phyloP scores from a whole-genome alignment of 2,329 filamentous ascomycete genomes.

The Penicillium digitatum region DNA sequence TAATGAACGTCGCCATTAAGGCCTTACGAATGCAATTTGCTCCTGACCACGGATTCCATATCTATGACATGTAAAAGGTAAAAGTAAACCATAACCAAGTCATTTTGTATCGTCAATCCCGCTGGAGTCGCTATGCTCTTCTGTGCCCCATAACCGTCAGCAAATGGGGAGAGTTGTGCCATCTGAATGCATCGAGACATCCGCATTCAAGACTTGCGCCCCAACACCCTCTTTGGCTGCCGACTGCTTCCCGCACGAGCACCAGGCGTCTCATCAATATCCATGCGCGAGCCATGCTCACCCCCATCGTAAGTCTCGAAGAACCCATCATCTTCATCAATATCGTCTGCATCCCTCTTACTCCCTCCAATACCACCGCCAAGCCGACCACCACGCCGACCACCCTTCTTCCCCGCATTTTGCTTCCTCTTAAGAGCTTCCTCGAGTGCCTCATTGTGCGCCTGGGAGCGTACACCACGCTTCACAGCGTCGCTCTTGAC shows the following conservation, averaged over 20 bases:
- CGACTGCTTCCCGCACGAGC: slow-evolving; percentile 27
- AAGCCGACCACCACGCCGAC: slow-evolving; percentile 9
- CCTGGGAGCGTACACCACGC: slow-evolving; percentile 51
- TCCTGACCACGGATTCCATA: neutral
- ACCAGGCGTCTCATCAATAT: slow-evolving; percentile 38
- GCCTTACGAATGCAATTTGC: slow-evolving; percentile 21
- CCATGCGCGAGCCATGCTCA: slow-evolving; percentile 35
- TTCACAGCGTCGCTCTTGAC: slow-evolving; percentile 59
- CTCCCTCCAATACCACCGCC: slow-evolving; percentile 28
- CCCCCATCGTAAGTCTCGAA: slow-evolving; percentile 29
- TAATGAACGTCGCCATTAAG: slow-evolving; percentile 22
- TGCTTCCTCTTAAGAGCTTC: slow-evolving; percentile 43
- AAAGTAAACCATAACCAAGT: neutral
- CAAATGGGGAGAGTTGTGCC: neutral
- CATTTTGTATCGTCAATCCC: slow-evolving; percentile 3
- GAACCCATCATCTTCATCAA: slow-evolving; percentile 39
- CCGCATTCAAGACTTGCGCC: slow-evolving; percentile 30
- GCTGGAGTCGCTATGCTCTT: neutral
- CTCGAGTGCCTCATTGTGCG: slow-evolving; percentile 49
- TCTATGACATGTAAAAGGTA: neutral
- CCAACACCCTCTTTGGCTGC: slow-evolving; percentile 35
- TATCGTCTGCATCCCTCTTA: slow-evolving; percentile 42
- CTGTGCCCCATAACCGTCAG: neutral
- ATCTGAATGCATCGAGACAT: neutral
- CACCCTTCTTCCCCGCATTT: slow-evolving; percentile 26